phyloP scores from a whole-genome alignment of 805 yeast genomes.

The Metschnikowia henanensis region DNA sequence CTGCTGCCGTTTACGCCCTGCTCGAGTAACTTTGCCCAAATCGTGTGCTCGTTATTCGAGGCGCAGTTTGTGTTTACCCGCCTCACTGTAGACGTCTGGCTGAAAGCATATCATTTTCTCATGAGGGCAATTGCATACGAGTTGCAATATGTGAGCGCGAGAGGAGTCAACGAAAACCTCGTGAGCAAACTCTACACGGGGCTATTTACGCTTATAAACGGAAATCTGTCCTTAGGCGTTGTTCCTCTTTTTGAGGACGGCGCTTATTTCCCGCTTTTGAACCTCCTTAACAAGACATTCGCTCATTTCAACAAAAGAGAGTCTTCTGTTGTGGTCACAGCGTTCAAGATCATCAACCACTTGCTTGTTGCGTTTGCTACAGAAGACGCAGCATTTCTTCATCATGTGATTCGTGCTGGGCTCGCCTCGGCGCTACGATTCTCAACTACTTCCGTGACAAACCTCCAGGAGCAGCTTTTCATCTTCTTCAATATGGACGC shows the following conservation, averaged over 20 bases:
- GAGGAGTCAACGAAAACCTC: conserved; percentile 20
- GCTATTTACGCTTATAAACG: conserved; percentile 24
- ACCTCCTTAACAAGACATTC: conserved; percentile 19
- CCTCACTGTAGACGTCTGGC: conserved; percentile 30
- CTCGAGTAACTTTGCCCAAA: conserved; percentile 25
- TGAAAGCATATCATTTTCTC: conserved; percentile 23
- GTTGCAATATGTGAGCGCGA: conserved; percentile 6
- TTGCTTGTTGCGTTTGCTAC: conserved; percentile 43
- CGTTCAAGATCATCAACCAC: conserved; percentile 47
- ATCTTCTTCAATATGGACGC: conserved; percentile 44
- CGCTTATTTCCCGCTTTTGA: conserved; percentile 22
- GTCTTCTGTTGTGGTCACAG: conserved; percentile 20
- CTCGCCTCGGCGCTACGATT: conserved; percentile 33
- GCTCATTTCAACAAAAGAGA: conserved; percentile 24
- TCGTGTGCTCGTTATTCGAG: conserved; percentile 21
- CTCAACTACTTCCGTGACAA: conserved; percentile 41
- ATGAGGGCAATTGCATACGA: conserved; percentile 18
- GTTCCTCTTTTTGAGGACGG: conserved; percentile 19
- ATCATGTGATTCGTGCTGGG: conserved; percentile 40
- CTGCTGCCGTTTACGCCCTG: conserved; percentile 22
- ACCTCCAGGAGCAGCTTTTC: conserved; percentile 39
- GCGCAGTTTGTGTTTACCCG: conserved; percentile 33
- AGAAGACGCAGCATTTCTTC: conserved; percentile 36
- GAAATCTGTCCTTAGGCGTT: conserved; percentile 18
- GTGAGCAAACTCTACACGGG: conserved; percentile 22